These are phyloP conservation scores for Pleoardoris graminearum DNA, from an alignment of 2,329 filamentous ascomycete genomes.

Conservation along the genomic window DNA sequence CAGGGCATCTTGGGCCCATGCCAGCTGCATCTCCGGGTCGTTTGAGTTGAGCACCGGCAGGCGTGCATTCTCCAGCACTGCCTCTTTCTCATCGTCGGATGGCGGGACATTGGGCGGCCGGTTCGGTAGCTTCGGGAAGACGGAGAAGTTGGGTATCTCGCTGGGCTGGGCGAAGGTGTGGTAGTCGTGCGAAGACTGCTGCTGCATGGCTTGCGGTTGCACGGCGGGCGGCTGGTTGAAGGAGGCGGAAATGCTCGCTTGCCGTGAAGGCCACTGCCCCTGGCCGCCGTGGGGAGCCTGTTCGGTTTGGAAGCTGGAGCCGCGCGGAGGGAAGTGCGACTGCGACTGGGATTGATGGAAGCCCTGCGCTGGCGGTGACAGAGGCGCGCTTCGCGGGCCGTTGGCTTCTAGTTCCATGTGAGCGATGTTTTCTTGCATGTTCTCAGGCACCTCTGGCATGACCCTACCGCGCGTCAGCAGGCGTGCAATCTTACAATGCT, in stretches of 20 bases:
- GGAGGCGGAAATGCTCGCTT: constrained; percentile 42
- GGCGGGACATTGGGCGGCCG: constrained; percentile 86
- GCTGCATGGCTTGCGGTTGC: constrained; percentile 29
- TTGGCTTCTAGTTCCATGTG: constrained; percentile 82
- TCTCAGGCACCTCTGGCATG: constrained; percentile 93
- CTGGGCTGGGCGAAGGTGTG: constrained; percentile 44
- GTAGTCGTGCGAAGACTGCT: constrained; percentile 43
- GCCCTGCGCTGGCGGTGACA: constrained; percentile 35
- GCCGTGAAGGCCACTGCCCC: constrained; percentile 37
- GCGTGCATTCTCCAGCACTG: constrained; percentile 82
- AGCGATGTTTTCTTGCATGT: constrained; percentile 93
- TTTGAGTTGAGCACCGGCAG: constrained; percentile 86
- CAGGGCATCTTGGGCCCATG: constrained; percentile 92
- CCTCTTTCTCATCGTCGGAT: constrained; percentile 91
- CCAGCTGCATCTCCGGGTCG: constrained; percentile 93
- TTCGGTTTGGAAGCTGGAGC: constrained; percentile 36
- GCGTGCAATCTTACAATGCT: constrained; percentile 26
- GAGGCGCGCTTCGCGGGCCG: constrained; percentile 45
- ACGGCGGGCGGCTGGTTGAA: constrained; percentile 44
- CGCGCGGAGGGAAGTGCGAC: constrained; percentile 34
- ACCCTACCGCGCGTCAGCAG: constrained; percentile 62
- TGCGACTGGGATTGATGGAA: constrained; percentile 30
- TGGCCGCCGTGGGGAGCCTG: constrained; percentile 17
- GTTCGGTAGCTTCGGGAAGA: constrained; percentile 81
- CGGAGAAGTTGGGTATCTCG: constrained; percentile 79